Base-by-base conservation (phyloP, 2,329 filamentous ascomycete species). In the Ramichloridium luteum region DNA sequence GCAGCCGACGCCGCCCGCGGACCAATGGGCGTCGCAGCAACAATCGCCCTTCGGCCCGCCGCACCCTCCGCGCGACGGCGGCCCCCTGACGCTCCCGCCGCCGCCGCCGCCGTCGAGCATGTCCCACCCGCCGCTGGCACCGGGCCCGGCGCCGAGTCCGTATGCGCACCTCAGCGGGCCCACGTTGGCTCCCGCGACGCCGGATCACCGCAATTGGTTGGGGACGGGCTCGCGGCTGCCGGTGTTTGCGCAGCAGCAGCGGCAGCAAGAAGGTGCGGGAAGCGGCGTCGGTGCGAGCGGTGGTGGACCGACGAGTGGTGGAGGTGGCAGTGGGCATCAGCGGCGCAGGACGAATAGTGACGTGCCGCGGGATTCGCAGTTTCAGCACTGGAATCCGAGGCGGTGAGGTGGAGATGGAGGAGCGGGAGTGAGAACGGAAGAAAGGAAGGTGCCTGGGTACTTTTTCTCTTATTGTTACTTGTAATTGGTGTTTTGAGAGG, bases 161-260 rank as follows among this genome's bases (percentile, higher is more conserved):
- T 36, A 34, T 25, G 30, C 34, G 9, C 38, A 38, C 27, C 49
- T 34, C 31, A 43, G 47, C n/a, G 45, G 47, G 4, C 48, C 39
- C 15, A 20, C 47, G 2, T 35, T 51, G 9, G 48, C 48, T 13
- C 48, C 48, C 11, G 46, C 45, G n/a, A 37, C 32, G 6, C 38
- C 41, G 4, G 45, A 48, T 18, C 23, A 34, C 13, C 16, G 42
- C 6, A 38, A 31, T 13, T 16, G 28, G 8, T 39, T 26, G 16
- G 40, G 38, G 12, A 15, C 34, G 12, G 39, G 31, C 13, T 22
- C 36, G 4, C 46, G 40, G 16, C 30, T 38, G 11, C 49, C 49
- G 6, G 49, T 47, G 12, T 51, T 51, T 35, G 49, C 48, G 9
- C 48, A 51, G 33, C 47, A 48, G 38, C 35, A 34, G 13, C 16